phyloP scores from a whole-genome alignment of 2,329 filamentous ascomycete genomes.

The Colletotrichum sp. region DNA sequence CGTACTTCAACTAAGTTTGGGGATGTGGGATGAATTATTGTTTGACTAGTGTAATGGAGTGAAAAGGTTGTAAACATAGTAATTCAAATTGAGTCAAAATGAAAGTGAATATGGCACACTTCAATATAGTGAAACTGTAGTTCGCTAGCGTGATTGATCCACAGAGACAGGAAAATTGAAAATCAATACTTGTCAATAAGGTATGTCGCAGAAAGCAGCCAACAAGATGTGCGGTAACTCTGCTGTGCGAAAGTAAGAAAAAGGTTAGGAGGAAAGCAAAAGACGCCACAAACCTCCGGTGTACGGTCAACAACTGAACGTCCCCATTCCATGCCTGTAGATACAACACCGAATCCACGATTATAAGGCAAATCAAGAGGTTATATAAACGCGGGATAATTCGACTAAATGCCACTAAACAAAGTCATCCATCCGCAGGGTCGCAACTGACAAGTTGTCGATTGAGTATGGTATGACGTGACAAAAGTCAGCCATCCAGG shows the following conservation, averaged over 20 bases:
- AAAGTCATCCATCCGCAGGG: neutral
- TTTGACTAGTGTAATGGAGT: neutral
- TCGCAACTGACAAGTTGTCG: neutral
- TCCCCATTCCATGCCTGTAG: neutral
- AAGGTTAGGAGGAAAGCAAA: neutral
- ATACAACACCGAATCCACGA: neutral
- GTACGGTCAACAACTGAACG: rapidly evolving
- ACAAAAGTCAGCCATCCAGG: neutral
- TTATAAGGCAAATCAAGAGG: neutral
- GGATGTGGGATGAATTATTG: neutral
- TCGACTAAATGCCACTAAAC: neutral
- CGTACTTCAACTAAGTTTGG: neutral
- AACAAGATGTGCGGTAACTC: neutral
- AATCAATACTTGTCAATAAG: neutral
- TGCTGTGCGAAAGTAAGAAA: neutral
- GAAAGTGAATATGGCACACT: neutral
- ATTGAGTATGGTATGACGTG: neutral
- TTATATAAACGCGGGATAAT: rapidly evolving
- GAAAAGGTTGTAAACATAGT: neutral
- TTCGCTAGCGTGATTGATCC: rapidly evolving
- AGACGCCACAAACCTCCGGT: neutral
- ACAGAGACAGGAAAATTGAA: neutral
- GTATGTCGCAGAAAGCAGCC: neutral
- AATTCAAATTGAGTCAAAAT: neutral
- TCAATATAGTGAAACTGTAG: neutral